Base-by-base conservation (phyloP, 371 early-diverging fungal genomes). In the Lichtheimia hyalospora region DNA sequence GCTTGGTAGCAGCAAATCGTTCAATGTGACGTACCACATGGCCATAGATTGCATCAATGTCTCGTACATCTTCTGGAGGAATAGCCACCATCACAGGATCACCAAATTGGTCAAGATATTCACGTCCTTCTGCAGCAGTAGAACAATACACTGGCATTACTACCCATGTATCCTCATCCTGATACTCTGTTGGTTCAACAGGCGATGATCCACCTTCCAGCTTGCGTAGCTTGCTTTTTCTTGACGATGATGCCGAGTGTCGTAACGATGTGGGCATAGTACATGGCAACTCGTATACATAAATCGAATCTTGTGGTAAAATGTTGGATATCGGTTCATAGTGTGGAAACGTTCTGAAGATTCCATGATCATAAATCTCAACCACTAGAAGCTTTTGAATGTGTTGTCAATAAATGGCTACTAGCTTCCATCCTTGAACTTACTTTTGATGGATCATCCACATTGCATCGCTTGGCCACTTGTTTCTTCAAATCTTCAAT, bases 321-420 rank as follows among this genome's bases (percentile, higher is more conserved):
- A 94, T 80, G 12, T 75, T 83, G 5, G 82, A 75, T 12, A 90
- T 81, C 2, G 81, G 57, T 23, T 92, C 92, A 18, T 69, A 63
- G 50, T 87, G 84, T 14, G 76, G 68, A 44, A 86, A 89, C 0
- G 91, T 63, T 57, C 85, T 82, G 75, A 86, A 90, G 8, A 94
- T 71, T 43, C 86, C 85, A 56, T 75, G 54, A 2, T 68, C 60
- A 41, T 75, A 86, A 0, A 91, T 60, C 60, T 95, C 94, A 5
- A 82, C 73, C 0, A 88, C 83, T 39, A 87, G 67, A 21, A 89
- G 70, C 62, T 71, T 53, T 52, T 44, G 15, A 5, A 1, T 14
- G 23, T 18, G 3, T 14, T 16, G 25, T 27, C 12, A 49, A 27
- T 18, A 34, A 10, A 2, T 8, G 2, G 10, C 10, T 34, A 34